Evolutionary conservation across 2,329 filamentous ascomycete genomes (phyloP).

Genomic region (Aspergillus quadrilineatus): DNA sequence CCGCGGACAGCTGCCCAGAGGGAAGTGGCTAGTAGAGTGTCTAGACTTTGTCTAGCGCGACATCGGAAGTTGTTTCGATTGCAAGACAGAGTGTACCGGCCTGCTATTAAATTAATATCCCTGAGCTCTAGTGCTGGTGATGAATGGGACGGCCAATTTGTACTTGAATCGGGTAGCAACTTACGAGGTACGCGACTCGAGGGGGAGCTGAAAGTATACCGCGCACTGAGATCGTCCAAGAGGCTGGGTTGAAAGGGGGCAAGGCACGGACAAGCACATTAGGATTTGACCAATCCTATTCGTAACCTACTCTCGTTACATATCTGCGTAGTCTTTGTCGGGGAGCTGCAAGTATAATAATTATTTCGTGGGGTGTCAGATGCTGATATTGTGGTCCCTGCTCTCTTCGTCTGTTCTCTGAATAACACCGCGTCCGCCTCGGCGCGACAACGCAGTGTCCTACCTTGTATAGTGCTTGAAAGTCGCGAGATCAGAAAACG

Average conservation of each 20-base stretch:
- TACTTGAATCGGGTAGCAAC: conserved; percentile 3
- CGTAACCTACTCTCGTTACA: not conserved
- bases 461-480: not conserved
- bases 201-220: conserved; percentile 13
- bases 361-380: not conserved
- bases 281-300: conserved; percentile 1
- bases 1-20: no score
- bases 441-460: not conserved
- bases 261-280: conserved; percentile 8
- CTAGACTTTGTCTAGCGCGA: conserved; percentile 1
- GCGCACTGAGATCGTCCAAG: conserved; percentile 16
- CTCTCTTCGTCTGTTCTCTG: not conserved
- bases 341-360: not conserved
- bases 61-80: not conserved
- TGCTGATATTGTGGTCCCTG: not conserved
- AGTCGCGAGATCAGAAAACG: conserved; percentile 8
- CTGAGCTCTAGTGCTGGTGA: not conserved
- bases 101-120: not conserved
- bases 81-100: not conserved
- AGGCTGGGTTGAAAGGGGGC: conserved; percentile 15
- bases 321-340: not conserved
- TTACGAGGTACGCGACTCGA: not conserved
- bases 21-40: not conserved
- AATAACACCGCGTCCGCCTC: not conserved
- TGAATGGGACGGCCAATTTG: no score